Base-by-base conservation (phyloP, 768 basidiomycete species). In the Lactarius hatsudake region DNA sequence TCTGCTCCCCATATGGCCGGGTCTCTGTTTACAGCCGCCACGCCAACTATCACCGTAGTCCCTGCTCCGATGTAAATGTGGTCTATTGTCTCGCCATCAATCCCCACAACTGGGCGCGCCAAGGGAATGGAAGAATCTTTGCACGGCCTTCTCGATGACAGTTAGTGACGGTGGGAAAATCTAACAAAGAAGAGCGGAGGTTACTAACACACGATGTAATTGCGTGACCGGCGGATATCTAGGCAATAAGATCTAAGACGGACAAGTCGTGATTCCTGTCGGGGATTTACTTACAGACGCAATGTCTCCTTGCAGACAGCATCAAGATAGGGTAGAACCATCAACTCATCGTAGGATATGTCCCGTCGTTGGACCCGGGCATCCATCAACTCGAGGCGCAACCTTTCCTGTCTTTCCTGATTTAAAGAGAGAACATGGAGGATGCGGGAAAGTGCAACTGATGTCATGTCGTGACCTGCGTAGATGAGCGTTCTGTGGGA, bases 301-400 rank as follows among this genome's bases (percentile, higher is more conserved):
- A 79, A 69, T 1, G 74, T 76, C 68, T 79, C 78, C 26, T 75
- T 72, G 62, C 75, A 75, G 43, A 78, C 72, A 13, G 73, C 73
- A 54, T 81, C 80, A 32, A 82, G 75, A 69, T 79, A 78, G 0
- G 79, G 75, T 23, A 82, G 71, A 3, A 73, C 62, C 56, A 74
- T 75, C 5, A 82, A 71, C 10, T 72, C 74, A 65, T 81, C 79
- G 59, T 76, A 76, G 6, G 72, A 63, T 32, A 76, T 55, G 40
- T 74, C 73, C 38, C 69, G 30, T 36, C 51, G 57, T 56, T 66
- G 58, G 34, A 34, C 65, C 13, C 69, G 61, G 15, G 67, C 64
- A 4, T 60, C 45, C 43, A 64, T 63, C 45, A 73, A 38, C 63
- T 71, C 72, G 12, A 55, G 54, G 8, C 72, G 65, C 32, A 73